Conservation (phyloP, 768 basidiomycete species). For the Tubosaeta brunneosetosa region DNA sequence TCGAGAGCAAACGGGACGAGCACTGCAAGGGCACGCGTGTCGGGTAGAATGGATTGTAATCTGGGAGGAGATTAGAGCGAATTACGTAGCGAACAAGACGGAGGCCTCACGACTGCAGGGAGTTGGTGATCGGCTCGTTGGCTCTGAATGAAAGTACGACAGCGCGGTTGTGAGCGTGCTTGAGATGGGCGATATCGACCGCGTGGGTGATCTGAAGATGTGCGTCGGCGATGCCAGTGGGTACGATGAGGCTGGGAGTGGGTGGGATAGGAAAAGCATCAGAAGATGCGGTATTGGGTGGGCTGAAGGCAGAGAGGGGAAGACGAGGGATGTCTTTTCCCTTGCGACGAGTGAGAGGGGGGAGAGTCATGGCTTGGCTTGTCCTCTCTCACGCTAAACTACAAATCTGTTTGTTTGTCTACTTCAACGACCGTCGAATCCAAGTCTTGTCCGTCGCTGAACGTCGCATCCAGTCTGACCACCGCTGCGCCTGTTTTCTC, state of each 20-base stretch:
- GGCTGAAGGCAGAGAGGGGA: constrained; percentile 70
- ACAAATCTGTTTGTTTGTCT: not conserved
- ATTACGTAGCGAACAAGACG: not conserved
- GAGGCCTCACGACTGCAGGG: constrained; percentile 37
- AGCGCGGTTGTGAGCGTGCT: constrained; percentile 48
- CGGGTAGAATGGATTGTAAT: constrained; percentile 13
- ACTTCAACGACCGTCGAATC: constrained; percentile 21
- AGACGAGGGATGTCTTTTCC: constrained; percentile 66
- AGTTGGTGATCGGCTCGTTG: constrained; percentile 37
- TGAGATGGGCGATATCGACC: constrained; percentile 39
- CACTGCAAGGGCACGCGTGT: constrained; percentile 49
- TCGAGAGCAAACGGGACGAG: constrained; percentile 59
- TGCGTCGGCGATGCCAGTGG: constrained; percentile 61
- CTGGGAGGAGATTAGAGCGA: constrained; percentile 8
- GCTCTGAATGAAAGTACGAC: constrained; percentile 53
- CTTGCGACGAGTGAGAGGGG: constrained; percentile 44
- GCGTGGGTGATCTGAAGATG: constrained; percentile 44
- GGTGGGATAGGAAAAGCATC: constrained; percentile 66
- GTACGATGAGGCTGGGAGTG: constrained; percentile 64
- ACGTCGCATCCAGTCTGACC: constrained; percentile 28
- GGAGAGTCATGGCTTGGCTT: not conserved
- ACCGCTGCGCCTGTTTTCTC: constrained; percentile 19
- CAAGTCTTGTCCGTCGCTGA: constrained; percentile 14
- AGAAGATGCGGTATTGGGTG: constrained; percentile 61
- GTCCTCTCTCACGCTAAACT: constrained; percentile 2